Base-by-base conservation (phyloP, 225 moss, liverwort and hornwort species). In the Sphagnum contortum region DNA sequence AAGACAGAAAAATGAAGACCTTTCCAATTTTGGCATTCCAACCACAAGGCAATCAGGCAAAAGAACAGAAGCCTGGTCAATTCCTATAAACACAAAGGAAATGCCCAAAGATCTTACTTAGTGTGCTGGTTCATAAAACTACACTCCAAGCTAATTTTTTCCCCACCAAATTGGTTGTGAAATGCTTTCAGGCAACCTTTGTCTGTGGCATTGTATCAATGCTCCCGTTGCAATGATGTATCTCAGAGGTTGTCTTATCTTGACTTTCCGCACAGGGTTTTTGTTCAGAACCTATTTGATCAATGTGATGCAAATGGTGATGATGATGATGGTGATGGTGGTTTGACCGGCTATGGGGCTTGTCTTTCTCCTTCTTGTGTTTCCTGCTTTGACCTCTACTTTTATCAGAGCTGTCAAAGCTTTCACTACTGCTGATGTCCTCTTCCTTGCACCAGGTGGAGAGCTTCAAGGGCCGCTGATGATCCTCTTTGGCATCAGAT, bases 361-460 rank as follows among this genome's bases (percentile, higher is more conserved):
- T 29, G 29, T 29, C 29, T 29, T 29, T 29, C 29, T 29, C 29
- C 29, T 69, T 77, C 72, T 65, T 77, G 45, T 62, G 77, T 68
- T 74, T 72, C 69, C 64, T 77, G 51, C 48, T 72, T 55, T 61
- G 64, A 66, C 66, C 68, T 68, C 46, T 77, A 9, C 73, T 74
- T 55, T 72, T 71, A 12, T 75, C 75, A 52, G 75, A 75, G 7
- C 66, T 65, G 65, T 53, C 56, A 2, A 48, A 48, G 62, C 77
- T 84, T 29, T 72, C 76, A 29, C 71, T 74, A 63, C 72, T 77
- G 1, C 75, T 68, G 9, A 67, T 70, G 57, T 75, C 73, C 51
- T 66, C 80, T 48, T 72, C 77, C 77, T 77, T 80, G 71, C 44
- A 72, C 69, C 70, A 70, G 10, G 70, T 56, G 57, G 70, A 70